A percentile compares a stretch with the other conserved stretches of the same genome.
These are phyloP conservation scores for Venturia effusa DNA, from an alignment of 2,329 filamentous ascomycete genomes.

Conservation along the genomic window DNA sequence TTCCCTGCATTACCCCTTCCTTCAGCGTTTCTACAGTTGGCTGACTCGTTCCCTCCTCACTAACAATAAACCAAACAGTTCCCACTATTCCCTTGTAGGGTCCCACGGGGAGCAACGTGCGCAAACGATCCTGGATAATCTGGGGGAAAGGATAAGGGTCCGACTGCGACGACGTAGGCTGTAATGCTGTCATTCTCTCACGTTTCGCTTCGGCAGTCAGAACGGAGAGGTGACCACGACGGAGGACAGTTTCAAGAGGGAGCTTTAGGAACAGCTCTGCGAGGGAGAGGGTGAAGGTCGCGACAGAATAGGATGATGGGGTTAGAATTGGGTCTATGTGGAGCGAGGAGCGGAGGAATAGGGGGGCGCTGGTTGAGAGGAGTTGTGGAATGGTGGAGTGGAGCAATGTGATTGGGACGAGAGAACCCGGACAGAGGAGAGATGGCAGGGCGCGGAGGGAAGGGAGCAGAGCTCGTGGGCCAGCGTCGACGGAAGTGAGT, in stretches of 20 bases:
- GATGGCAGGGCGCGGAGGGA: slow-evolving; percentile 70
- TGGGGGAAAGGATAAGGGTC: slow-evolving; percentile 4
- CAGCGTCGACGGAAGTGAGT: slow-evolving; percentile 65
- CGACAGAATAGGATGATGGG: slow-evolving; percentile 70
- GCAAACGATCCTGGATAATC: slow-evolving; percentile 26
- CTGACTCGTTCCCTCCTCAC: slow-evolving; percentile 57
- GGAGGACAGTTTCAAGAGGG: slow-evolving; percentile 82
- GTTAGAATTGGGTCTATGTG: slow-evolving; percentile 72
- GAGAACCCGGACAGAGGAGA: slow-evolving; percentile 50
- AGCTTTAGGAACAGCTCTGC: slow-evolving; percentile 77
- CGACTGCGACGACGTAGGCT: slow-evolving; percentile 13
- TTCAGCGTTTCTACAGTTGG: neutral
- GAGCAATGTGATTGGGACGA: slow-evolving; percentile 75
- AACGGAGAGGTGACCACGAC: slow-evolving; percentile 73
- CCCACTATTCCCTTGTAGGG: slow-evolving; percentile 79
- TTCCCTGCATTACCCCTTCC: slow-evolving; percentile 22
- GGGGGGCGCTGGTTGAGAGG: slow-evolving; percentile 69
- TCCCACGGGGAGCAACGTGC: slow-evolving; percentile 71
- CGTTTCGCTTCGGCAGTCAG: slow-evolving; percentile 13
- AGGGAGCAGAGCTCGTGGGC: slow-evolving; percentile 66
- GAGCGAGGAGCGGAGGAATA: slow-evolving; percentile 76
- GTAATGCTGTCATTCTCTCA: neutral
- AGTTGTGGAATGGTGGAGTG: slow-evolving; percentile 77
- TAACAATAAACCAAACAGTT: slow-evolving; percentile 78
- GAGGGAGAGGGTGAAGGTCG: slow-evolving; percentile 70